Evolutionary conservation across 345 rosid species (phyloP).

Genomic region (Eucalyptus cloeziana): DNA sequence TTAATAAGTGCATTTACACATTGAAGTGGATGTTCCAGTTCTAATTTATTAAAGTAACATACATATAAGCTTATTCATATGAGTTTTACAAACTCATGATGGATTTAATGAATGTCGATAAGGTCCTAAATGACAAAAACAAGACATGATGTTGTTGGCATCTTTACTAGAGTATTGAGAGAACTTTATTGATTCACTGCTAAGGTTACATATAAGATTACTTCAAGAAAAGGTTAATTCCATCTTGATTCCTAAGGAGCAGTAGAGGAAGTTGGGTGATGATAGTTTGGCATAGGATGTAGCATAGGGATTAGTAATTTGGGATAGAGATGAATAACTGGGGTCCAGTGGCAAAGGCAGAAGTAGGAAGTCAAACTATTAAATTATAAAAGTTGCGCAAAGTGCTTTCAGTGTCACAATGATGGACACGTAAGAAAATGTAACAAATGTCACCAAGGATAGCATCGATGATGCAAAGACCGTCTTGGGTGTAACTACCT

Average conservation of each 20-base stretch:
- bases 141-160: neutral
- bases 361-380: neutral
- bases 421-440: neutral
- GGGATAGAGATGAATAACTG: neutral
- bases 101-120: neutral
- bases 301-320: neutral
- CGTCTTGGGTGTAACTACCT: neutral
- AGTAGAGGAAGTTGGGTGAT: neutral
- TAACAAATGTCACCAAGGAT: neutral
- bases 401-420: neutral
- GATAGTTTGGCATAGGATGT: neutral
- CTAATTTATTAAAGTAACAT: neutral
- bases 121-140: neutral
- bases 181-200: neutral
- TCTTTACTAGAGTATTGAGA: neutral
- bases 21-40: neutral
- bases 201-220: neutral
- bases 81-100: neutral
- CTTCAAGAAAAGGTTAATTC: neutral
- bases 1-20: neutral
- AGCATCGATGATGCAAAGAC: neutral
- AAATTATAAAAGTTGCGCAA: neutral
- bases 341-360: neutral
- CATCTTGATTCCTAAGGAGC: neutral
- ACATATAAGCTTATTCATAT: neutral